Evolutionary conservation across 2,329 filamentous ascomycete species (phyloP), one percentile per base, ranked within the genome.

Genomic region (Sclerotinia sclerotiorum): DNA sequence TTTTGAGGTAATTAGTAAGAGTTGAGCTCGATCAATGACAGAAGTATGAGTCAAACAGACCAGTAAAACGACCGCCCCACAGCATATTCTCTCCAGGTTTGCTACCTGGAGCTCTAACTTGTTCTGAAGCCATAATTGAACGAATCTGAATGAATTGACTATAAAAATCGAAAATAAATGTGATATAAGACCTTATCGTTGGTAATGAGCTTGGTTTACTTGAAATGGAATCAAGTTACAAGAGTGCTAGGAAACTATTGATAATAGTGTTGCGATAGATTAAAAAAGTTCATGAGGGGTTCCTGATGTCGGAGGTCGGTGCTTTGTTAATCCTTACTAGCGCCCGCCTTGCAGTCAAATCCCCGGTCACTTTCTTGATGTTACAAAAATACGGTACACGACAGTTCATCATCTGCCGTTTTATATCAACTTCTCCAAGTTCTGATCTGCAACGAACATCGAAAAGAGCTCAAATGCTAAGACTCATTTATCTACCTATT

Each of bases 31-130:
- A 29, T 21, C 27, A 27, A 17, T 39, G 42, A 46, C 2, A 58
- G 55, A 35, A 5, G 48, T 49, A 60, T 60, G 42, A 62, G 35
- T 60, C 56, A 67, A 52, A 62, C 65, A 69, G 72, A 85, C 84
- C 85, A 72, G 85, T 88, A 77, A 88, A 88, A 71, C 86, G 82
- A 73, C 85, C 85, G 73, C 85, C 85, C 85, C 85, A 87, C 62
- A 70, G 32, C 83, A 86, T 87, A 46, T 76, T 75, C 68, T 74
- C 76, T 69, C 73, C 73, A 32, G 72, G 73, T 60, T 76, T 76
- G 70, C 70, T 76, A 49, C 72, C 71, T 49, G 72, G 68, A 62
- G 71, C 70, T 73, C 72, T 72, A 27, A 74, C 48, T 71, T 74
- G 69, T 70, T 73, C 66, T n/a, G 72, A 71, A 46, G 73, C 71